Evolutionary conservation across 148 eudicot genomes (phyloP).

Genomic region (Suaeda aralocaspica): DNA sequence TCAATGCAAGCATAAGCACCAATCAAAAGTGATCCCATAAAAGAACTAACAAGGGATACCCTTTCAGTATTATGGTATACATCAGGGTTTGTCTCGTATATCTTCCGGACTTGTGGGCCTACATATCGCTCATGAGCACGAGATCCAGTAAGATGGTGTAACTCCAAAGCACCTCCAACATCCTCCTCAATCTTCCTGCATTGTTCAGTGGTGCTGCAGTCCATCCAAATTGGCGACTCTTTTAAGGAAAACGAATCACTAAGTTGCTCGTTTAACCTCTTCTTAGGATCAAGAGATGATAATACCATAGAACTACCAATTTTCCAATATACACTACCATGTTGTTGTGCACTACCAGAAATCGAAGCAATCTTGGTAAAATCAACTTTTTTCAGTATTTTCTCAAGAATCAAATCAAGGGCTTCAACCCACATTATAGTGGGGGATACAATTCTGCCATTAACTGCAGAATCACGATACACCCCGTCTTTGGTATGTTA

Average conservation of each 20-base stretch:
- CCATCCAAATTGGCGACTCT: constrained; percentile 90
- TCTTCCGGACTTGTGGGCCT: constrained; percentile 67
- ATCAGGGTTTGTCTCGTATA: constrained; percentile 55
- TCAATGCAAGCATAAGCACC: constrained; percentile 73
- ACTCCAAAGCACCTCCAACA: constrained; percentile 64
- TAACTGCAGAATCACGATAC: constrained; percentile 43
- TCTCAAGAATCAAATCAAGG: constrained; percentile 57
- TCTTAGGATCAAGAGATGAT: constrained; percentile 48
- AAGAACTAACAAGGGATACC: constrained; percentile 76
- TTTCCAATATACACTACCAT: constrained; percentile 89
- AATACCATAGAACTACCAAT: constrained; percentile 38
- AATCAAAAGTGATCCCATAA: constrained; percentile 61
- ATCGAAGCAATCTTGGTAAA: constrained; percentile 51
- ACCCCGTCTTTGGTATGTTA: constrained; percentile 81
- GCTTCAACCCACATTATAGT: constrained; percentile 91
- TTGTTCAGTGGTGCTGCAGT: constrained; percentile 71
- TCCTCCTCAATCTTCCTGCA: constrained; percentile 73
- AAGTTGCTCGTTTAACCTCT: constrained; percentile 47
- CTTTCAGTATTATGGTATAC: constrained; percentile 61
- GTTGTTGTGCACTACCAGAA: constrained; percentile 83
- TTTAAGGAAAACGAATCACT: constrained; percentile 52
- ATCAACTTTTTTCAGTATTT: constrained; percentile 44
- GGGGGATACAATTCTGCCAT: constrained; percentile 73
- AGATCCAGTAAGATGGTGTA: constrained; percentile 63
- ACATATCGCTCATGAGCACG: constrained; percentile 66